These are phyloP conservation scores for Russula earlei DNA, from an alignment of 768 basidiomycete genomes.

Conservation along the genomic window DNA sequence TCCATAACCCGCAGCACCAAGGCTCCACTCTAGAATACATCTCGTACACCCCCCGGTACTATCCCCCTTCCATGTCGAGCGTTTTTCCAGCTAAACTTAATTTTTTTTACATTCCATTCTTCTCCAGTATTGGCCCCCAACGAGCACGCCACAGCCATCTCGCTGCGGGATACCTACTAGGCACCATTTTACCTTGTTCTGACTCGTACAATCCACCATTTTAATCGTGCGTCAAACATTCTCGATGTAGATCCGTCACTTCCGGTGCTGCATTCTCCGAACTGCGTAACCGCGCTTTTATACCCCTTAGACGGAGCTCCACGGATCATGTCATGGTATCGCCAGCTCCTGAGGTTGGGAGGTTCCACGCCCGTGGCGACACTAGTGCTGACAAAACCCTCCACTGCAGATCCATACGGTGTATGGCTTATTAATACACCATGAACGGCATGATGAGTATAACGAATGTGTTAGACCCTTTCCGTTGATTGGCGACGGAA, in stretches of 20 bases:
- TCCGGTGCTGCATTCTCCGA: not conserved
- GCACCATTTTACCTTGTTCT: not conserved
- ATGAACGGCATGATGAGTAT: not conserved
- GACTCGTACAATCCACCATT: too few species aligned
- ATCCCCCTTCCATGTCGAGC: not conserved
- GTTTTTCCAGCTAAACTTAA: not conserved
- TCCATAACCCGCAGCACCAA: not conserved
- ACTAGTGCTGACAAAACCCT: not conserved
- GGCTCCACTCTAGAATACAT: not conserved
- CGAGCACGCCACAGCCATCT: not conserved
- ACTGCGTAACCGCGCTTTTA: not conserved
- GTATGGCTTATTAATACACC: not conserved
- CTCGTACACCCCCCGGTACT: not conserved
- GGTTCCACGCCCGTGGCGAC: not conserved
- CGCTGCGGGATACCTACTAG: too few species aligned
- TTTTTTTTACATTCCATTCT: not conserved
- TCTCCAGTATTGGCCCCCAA: not conserved
- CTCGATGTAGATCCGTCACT: not conserved
- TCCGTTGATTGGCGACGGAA: not conserved
- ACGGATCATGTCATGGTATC: not conserved
- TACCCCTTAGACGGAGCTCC: not conserved
- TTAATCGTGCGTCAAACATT: too few species aligned
- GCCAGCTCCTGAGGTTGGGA: not conserved
- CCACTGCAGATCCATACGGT: not conserved
- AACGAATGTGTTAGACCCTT: not conserved